Percentiles rank a stretch among this genome's conserved stretches.
Evolutionary conservation across 352 stramenopile species (phyloP).

Genomic region (Phytopythium mirpurense): DNA sequence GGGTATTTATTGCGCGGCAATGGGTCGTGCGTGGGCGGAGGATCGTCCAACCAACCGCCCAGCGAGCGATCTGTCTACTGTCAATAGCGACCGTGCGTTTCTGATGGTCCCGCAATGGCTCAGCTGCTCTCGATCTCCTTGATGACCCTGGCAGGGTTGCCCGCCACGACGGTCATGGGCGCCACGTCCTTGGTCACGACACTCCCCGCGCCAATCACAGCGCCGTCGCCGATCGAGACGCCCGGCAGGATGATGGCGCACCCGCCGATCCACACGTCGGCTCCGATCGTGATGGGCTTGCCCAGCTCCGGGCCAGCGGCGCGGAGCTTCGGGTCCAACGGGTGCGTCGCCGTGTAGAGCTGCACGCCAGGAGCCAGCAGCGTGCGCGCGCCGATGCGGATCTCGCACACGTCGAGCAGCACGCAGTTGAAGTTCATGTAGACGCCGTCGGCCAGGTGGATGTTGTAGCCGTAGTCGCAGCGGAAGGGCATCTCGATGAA

Average conservation of each 20-base stretch:
- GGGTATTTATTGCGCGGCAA: slow-evolving; percentile 3
- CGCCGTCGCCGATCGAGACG: slow-evolving; percentile 53
- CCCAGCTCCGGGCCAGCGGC: slow-evolving; percentile 44
- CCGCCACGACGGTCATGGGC: slow-evolving; percentile 49
- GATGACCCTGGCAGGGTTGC: slow-evolving; percentile 76
- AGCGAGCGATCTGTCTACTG: no score
- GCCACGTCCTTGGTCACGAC: slow-evolving; percentile 81
- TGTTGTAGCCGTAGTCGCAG: slow-evolving; percentile 88
- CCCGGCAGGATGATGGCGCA: slow-evolving; percentile 59
- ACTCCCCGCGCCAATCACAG: slow-evolving; percentile 66
- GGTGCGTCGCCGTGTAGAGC: slow-evolving; percentile 80
- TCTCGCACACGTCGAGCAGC: slow-evolving; percentile 74
- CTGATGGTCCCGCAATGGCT: no score
- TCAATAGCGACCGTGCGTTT: no score
- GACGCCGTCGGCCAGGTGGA: slow-evolving; percentile 60
- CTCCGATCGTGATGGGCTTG: slow-evolving; percentile 67
- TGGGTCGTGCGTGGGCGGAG: neutral
- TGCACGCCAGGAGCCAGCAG: slow-evolving; percentile 74
- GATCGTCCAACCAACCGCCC: no score
- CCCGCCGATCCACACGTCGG: slow-evolving; percentile 84
- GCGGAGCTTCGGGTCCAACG: slow-evolving; percentile 43
- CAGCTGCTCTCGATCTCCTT: slow-evolving; percentile 36
- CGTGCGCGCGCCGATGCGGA: slow-evolving; percentile 71
- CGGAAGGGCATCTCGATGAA: slow-evolving; percentile 82
- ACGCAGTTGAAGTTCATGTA: slow-evolving; percentile 90